Percentiles rank a stretch among this genome's conserved stretches.
Evolutionary conservation across 257 asterid species (phyloP).

Genomic region (Jacaranda copaia): DNA sequence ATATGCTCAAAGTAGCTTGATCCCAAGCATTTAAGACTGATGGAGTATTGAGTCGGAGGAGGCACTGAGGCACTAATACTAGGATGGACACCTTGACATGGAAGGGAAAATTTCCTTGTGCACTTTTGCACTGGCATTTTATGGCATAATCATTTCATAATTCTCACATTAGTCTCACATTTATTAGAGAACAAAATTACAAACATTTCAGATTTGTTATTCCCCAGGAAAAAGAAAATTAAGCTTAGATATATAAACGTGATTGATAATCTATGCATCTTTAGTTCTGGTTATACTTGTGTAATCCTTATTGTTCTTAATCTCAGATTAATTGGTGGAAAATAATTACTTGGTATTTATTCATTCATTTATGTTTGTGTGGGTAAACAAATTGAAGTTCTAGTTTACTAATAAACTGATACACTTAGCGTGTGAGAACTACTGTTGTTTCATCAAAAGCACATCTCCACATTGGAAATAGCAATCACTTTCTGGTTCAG

Average conservation of each 20-base stretch:
- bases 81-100: neutral
- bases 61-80: neutral
- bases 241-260: too few relatives aligned
- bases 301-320: neutral
- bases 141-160: neutral
- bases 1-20: neutral
- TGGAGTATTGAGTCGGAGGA: neutral
- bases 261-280: too few relatives aligned
- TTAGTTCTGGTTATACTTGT: neutral
- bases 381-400: neutral
- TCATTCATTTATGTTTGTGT: neutral
- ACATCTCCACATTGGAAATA: too few relatives aligned
- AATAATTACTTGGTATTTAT: neutral
- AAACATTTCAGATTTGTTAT: too few relatives aligned
- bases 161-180: too few relatives aligned
- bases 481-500: too few relatives aligned
- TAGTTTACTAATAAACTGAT: too few relatives aligned
- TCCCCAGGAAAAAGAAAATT: too few relatives aligned
- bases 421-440: too few relatives aligned
- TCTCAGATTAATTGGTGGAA: neutral
- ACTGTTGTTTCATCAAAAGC: too few relatives aligned
- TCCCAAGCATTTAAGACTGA: neutral
- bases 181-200: too few relatives aligned
- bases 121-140: neutral
- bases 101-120: neutral